Conservation (phyloP, 805 yeast genomes). For the Sungouiella thailandica region DNA sequence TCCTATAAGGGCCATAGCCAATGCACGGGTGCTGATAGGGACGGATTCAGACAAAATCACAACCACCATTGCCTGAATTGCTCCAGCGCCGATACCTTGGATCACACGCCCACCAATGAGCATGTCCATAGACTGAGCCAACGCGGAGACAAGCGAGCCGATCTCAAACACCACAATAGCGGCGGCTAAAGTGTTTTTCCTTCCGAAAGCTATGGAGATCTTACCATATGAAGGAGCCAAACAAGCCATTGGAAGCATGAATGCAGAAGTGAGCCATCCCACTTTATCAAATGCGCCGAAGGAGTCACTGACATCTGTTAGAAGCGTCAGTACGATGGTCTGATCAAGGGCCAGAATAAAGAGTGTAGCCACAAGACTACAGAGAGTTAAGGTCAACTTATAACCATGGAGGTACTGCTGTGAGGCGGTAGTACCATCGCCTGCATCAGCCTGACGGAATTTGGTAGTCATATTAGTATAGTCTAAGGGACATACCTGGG, state of each 20-base stretch:
- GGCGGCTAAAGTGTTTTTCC: slow-evolving; percentile 44
- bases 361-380: slow-evolving; percentile 25
- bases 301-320: slow-evolving; percentile 45
- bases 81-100: slow-evolving; percentile 71
- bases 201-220: slow-evolving; percentile 51
- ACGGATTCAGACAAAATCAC: slow-evolving; percentile 55
- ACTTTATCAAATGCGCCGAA: slow-evolving; percentile 47
- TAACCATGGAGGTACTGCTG: slow-evolving; percentile 32
- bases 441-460: slow-evolving; percentile 32
- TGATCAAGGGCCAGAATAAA: slow-evolving; percentile 50
- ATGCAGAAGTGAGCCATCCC: slow-evolving; percentile 58
- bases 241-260: slow-evolving; percentile 48
- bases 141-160: slow-evolving; percentile 59
- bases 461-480: too few relatives aligned
- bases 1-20: slow-evolving; percentile 35
- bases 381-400: slow-evolving; percentile 20
- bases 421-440: slow-evolving; percentile 35
- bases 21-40: slow-evolving; percentile 37
- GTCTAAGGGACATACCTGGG: too few relatives aligned
- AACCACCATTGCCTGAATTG: slow-evolving; percentile 52
- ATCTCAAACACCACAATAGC: slow-evolving; percentile 52
- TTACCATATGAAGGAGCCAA: slow-evolving; percentile 56
- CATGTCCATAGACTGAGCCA: slow-evolving; percentile 50
- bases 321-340: slow-evolving; percentile 51
- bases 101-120: slow-evolving; percentile 68